phyloP scores from a whole-genome alignment of 2,329 filamentous ascomycete species.

The Parascedosporium putredinis region DNA sequence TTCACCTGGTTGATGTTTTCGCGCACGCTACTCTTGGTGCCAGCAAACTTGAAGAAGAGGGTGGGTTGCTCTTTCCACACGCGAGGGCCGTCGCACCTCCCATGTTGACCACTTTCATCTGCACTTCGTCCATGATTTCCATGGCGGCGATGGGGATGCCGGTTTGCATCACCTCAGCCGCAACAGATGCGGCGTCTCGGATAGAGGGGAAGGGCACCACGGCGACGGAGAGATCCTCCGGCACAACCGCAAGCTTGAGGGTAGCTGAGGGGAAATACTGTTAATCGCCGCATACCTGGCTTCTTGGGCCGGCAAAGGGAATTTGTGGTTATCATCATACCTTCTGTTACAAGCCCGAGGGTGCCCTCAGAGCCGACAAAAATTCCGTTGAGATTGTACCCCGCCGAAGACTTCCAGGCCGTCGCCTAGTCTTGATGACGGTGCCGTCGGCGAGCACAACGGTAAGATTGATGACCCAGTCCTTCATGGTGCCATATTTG shows the following conservation, averaged over 20 bases:
- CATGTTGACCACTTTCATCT: constrained; percentile 74
- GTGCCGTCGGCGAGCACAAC: constrained; percentile 71
- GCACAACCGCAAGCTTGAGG: constrained; percentile 66
- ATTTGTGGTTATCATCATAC: constrained; percentile 18
- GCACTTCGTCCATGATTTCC: constrained; percentile 83
- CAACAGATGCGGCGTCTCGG: constrained; percentile 63
- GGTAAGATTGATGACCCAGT: constrained; percentile 76
- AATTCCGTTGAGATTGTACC: constrained; percentile 71
- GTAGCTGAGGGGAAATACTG: constrained; percentile 40
- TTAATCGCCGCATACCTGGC: not conserved
- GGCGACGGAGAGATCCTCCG: constrained; percentile 65
- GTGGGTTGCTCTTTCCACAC: constrained; percentile 69
- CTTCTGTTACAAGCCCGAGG: constrained; percentile 68
- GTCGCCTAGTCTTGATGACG: constrained; percentile 65
- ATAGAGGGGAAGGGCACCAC: constrained; percentile 73
- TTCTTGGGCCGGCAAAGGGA: not conserved
- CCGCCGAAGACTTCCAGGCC: constrained; percentile 76
- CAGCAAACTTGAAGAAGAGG: constrained; percentile 78
- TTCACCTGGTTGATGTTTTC: constrained; percentile 66
- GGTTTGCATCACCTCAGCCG: constrained; percentile 64
- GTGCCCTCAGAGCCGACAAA: constrained; percentile 80
- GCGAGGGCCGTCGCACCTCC: constrained; percentile 55
- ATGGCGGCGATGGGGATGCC: constrained; percentile 66
- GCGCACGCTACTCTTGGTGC: constrained; percentile 64
- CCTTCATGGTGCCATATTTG: constrained; percentile 76